Percentiles rank a stretch among this genome's conserved stretches.
These are phyloP conservation scores for Xylaria intraflava DNA, from an alignment of 495 filamentous ascomycete genomes.

Conservation along the genomic window DNA sequence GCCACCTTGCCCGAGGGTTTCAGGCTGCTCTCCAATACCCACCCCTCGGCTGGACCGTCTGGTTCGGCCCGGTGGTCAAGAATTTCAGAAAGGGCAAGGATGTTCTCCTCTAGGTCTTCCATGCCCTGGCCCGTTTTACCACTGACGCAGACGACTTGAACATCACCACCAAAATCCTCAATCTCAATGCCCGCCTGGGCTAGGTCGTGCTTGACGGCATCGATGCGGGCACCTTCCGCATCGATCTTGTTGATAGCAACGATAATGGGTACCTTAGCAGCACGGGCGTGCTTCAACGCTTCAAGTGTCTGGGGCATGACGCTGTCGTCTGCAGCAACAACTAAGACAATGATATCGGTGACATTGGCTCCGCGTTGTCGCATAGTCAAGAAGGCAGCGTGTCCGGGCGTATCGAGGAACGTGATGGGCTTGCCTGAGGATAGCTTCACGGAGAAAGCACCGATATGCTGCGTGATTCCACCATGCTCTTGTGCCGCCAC, in stretches of 20 bases:
- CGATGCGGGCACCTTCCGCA: conserved; percentile 69
- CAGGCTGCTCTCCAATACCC: conserved; percentile 89
- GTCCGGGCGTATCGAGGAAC: conserved; percentile 95
- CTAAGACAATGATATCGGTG: conserved; percentile 93
- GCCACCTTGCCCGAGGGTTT: conserved; percentile 82
- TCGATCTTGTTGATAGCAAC: conserved; percentile 99
- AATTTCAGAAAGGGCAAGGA: conserved; percentile 75
- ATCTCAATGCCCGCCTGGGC: conserved; percentile 79
- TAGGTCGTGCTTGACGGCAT: conserved; percentile 83
- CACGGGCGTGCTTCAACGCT: conserved; percentile 87
- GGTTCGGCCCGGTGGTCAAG: conserved; percentile 80
- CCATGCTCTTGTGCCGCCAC: conserved; percentile 87
- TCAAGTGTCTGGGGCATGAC: conserved; percentile 97
- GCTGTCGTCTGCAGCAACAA: conserved; percentile 95
- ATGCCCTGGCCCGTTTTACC: conserved; percentile 94
- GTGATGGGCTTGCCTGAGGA: conserved; percentile 82
- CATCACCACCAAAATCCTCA: conserved; percentile 93
- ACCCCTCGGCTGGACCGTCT: conserved; percentile 77
- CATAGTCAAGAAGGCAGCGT: conserved; percentile 94
- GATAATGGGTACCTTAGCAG: conserved; percentile 90
- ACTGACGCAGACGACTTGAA: conserved; percentile 82
- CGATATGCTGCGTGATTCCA: conserved; percentile 98
- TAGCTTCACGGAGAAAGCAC: conserved; percentile 91
- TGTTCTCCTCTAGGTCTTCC: conserved; percentile 84
- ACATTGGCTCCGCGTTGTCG: conserved; percentile 91